These are phyloP conservation scores for Cutaneotrichosporon sp. DNA, from an alignment of 1,284 basidiomycete species.

Conservation along the genomic window DNA sequence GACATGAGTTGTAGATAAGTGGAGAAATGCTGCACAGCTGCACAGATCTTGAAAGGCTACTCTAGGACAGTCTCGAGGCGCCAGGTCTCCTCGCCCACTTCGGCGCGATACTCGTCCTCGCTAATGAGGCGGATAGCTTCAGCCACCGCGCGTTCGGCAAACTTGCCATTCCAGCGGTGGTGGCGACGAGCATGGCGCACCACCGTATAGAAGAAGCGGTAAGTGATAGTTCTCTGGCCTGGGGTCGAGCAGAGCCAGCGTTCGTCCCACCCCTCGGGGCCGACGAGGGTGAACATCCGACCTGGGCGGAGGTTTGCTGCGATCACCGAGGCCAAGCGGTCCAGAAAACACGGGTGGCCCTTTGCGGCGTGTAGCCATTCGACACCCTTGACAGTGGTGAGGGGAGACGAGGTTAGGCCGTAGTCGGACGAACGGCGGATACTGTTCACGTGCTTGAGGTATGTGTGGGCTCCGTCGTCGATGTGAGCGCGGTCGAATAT, in stretches of 20 bases:
- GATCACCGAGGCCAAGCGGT: background rate
- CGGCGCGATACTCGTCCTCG: conserved; percentile 11
- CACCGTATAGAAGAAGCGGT: conserved; percentile 8
- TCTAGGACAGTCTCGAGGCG: conserved; percentile 13
- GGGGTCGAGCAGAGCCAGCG: conserved; percentile 4
- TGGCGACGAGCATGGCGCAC: conserved; percentile 1
- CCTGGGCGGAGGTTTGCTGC: background rate
- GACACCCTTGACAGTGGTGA: background rate
- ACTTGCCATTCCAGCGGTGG: conserved; percentile 2
- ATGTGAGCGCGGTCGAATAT: background rate
- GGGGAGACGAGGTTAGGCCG: background rate
- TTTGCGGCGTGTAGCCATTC: conserved; percentile 5
- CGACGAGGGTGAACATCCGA: conserved; percentile 1
- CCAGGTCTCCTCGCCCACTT: conserved; percentile 13
- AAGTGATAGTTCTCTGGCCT: background rate
- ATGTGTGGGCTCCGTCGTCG: conserved; percentile 6
- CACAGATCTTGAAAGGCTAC: no score
- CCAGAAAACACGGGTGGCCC: conserved; percentile 9
- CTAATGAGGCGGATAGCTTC: conserved; percentile 6
- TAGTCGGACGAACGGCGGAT: conserved; percentile 1
- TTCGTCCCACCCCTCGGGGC: background rate
- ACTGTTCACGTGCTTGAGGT: background rate
- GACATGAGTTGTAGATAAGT: no score
- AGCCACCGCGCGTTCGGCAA: background rate
- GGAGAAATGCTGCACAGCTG: no score